Evolutionary conservation across 257 asterid species (phyloP), one percentile per base, ranked within the genome.

Genomic region (Jaltomata sinuosa): DNA sequence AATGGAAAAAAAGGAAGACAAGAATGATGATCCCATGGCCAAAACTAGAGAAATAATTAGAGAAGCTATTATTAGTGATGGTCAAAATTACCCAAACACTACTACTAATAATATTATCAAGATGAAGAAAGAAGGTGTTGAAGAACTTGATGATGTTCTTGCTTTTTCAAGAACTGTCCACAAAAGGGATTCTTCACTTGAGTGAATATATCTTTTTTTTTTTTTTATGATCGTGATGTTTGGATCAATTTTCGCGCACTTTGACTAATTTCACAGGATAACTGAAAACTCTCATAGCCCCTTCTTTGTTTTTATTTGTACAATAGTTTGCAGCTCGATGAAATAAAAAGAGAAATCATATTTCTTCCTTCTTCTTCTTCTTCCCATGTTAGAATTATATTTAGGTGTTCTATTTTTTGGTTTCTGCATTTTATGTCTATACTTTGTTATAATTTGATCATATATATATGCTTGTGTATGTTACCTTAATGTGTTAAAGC

Each of bases 91-190:
- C 42, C 55, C 80, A 42, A 42, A 74, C 19, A 22, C 32, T 6
- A 59, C 16, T 1, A 57, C 11, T 10, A 54, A 3, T 7, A 21
- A 22, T 31, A 18, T n/a, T 1, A 34, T n/a, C n/a, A n/a, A 52
- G 6, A 52, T 47, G n/a, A 67, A 14, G 27, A 6, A 72, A 57
- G 49, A 72, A 21, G 74, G 69, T 25, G 85, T 84, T 14, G 32
- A 54, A 22, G 50, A 87, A 55, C 76, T 85, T 8, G 89, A 90
- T n/a, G 90, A 88, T 32, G 80, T 88, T 85, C 54, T 90, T 45
- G 91, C 71, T 53, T 90, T 84, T 87, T 82, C 91, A 25, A 90
- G 92, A 82, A 34, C 90, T 45, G 86, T 90, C 68, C 87, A 87
- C 11, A 83, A 88, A 34, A 88, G 34, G 5, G 91, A 90, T 69